These are phyloP conservation scores for Fremontodendron californicum DNA, from an alignment of 345 rosid genomes.

Conservation along the genomic window DNA sequence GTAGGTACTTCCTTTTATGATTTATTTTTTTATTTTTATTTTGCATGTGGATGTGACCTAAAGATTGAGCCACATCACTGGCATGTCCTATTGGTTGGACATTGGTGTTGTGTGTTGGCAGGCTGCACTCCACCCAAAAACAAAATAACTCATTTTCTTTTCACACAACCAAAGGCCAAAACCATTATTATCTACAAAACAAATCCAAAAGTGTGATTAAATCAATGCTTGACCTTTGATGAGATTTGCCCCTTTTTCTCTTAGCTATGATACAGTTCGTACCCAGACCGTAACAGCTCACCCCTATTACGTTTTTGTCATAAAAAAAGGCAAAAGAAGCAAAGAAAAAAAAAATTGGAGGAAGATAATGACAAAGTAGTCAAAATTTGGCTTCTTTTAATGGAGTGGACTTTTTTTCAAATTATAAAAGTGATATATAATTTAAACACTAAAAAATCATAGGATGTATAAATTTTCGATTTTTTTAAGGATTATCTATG, in stretches of 20 bases:
- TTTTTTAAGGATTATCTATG: no score
- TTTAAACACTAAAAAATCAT: no score
- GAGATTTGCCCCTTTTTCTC: constrained; percentile 4
- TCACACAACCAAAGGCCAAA: background rate
- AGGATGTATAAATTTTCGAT: no score
- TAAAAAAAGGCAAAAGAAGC: background rate
- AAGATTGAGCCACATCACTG: constrained; percentile 13
- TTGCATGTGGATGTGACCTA: constrained; percentile 2
- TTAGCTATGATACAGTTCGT: constrained; percentile 30
- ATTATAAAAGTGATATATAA: no score
- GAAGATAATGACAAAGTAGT: no score
- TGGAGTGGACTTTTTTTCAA: no score
- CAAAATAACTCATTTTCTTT: background rate
- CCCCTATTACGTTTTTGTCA: background rate
- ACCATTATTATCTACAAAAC: background rate
- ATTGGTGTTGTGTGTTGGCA: background rate
- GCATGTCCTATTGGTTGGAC: background rate
- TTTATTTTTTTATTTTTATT: no score
- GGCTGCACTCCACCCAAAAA: background rate
- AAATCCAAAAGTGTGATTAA: background rate
- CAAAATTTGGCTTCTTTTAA: no score
- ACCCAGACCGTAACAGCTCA: constrained; percentile 26
- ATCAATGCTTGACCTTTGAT: background rate
- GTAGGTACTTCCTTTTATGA: no score
- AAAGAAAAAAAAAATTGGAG: no score